Evolutionary conservation across 257 asterid genomes (phyloP).

Genomic region (Euphrasia confusa): DNA sequence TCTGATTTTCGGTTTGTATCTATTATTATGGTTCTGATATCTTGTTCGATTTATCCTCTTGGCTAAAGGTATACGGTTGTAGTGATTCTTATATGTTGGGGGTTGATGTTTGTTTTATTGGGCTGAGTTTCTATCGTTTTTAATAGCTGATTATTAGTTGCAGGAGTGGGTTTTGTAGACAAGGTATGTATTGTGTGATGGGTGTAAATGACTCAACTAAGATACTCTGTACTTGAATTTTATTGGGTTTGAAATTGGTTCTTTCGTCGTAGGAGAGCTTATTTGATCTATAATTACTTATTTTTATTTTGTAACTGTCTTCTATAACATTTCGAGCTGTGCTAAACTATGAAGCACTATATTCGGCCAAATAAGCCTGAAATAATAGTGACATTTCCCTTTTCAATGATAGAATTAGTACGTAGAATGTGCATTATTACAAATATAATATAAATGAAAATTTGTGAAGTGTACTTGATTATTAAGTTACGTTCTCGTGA

Average conservation of each 20-base stretch:
- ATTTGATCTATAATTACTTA: not conserved
- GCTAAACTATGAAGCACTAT: not conserved
- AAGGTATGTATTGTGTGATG: slow-evolving; percentile 9
- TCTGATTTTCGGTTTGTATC: not conserved
- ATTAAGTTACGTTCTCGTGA: not conserved
- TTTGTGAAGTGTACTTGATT: not conserved
- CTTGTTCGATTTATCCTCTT: no score
- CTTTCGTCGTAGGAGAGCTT: not conserved
- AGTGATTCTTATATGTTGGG: not conserved
- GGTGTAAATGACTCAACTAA: not conserved
- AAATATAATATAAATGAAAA: not conserved
- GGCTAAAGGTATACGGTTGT: not conserved
- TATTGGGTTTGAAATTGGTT: slow-evolving; percentile 4
- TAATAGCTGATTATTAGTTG: not conserved
- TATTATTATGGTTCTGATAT: slow-evolving; percentile 23
- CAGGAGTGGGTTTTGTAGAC: slow-evolving; percentile 4
- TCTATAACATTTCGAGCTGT: not conserved
- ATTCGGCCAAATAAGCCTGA: not conserved
- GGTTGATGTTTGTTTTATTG: not conserved
- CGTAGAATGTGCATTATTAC: not conserved
- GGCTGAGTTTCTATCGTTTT: not conserved
- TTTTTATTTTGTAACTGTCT: not conserved
- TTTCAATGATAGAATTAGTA: not conserved
- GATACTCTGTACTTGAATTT: not conserved
- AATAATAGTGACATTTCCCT: not conserved